Percentiles rank a stretch among this genome's conserved stretches.
phyloP scores from a whole-genome alignment of 192 early-diverging fungal species.

The Coemansia sp. region DNA sequence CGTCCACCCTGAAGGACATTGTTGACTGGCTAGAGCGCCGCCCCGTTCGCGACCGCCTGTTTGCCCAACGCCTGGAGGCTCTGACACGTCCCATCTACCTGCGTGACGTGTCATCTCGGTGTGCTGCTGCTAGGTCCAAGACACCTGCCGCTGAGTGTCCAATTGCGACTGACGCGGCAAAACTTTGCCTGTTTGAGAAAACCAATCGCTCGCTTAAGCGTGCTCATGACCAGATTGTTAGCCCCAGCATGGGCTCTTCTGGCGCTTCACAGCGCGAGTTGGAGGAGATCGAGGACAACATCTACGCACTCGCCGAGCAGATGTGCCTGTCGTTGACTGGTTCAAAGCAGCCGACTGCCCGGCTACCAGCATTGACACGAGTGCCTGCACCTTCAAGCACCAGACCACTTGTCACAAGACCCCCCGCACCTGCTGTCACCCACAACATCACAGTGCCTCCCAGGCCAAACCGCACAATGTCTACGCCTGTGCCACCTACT shows the following conservation, averaged over 20 bases:
- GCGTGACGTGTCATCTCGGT: constrained; percentile 26
- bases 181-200: constrained; percentile 10
- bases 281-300: constrained; percentile 5
- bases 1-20: constrained; percentile 16
- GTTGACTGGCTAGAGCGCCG: constrained; percentile 33
- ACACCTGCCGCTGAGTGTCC: neutral
- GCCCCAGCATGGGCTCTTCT: neutral
- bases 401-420: neutral
- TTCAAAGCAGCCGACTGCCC: constrained; percentile 15
- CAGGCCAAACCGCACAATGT: constrained; percentile 22
- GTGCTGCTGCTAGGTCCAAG: constrained; percentile 2
- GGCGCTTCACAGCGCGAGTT: neutral
- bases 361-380: constrained; percentile 17
- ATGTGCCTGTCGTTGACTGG: constrained; percentile 28
- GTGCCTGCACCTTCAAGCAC: neutral
- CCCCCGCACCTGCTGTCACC: neutral
- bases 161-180: neutral
- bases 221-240: constrained; percentile 5
- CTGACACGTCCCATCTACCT: constrained; percentile 21
- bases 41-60: constrained; percentile 28
- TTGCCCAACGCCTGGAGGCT: constrained; percentile 23
- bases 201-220: constrained; percentile 9
- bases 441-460: neutral
- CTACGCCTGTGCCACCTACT: constrained; percentile 30
- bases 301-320: constrained; percentile 25